Evolutionary conservation across 495 filamentous ascomycete species (phyloP).

Genomic region (Aspergillus conjunctus): DNA sequence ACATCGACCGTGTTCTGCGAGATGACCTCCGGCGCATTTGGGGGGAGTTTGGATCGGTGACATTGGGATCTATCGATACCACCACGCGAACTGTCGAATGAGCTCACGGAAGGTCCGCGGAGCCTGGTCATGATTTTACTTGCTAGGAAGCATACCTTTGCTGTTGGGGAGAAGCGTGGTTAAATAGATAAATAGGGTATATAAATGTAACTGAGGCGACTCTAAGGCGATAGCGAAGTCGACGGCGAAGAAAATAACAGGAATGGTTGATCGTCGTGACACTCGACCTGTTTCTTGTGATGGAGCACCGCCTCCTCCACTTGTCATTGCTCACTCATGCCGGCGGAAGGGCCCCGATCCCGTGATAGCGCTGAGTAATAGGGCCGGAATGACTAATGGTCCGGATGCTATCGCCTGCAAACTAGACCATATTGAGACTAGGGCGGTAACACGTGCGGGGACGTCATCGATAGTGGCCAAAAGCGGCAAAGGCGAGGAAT

Average conservation of each 20-base stretch:
- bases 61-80: constrained; percentile 34
- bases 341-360: neutral
- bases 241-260: neutral
- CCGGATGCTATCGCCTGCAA: neutral
- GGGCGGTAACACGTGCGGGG: constrained; percentile 8
- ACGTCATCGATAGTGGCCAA: constrained; percentile 23
- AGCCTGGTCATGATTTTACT: constrained; percentile 47
- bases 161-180: neutral
- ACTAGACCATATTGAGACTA: neutral
- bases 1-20: constrained; percentile 52
- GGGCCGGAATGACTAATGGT: neutral
- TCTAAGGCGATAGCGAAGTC: neutral
- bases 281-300: neutral
- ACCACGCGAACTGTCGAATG: constrained; percentile 35
- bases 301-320: neutral
- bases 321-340: neutral
- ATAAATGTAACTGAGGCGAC: neutral
- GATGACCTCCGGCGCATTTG: constrained; percentile 52
- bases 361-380: neutral
- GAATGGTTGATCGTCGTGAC: neutral
- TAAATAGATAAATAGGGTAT: neutral
- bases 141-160: constrained; percentile 33
- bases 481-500: constrained; percentile 27
- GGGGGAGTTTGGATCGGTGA: constrained; percentile 49
- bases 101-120: constrained; percentile 49